Evolutionary conservation across 306 rosid genomes (phyloP).

Genomic region (Cicer chorassanicum): DNA sequence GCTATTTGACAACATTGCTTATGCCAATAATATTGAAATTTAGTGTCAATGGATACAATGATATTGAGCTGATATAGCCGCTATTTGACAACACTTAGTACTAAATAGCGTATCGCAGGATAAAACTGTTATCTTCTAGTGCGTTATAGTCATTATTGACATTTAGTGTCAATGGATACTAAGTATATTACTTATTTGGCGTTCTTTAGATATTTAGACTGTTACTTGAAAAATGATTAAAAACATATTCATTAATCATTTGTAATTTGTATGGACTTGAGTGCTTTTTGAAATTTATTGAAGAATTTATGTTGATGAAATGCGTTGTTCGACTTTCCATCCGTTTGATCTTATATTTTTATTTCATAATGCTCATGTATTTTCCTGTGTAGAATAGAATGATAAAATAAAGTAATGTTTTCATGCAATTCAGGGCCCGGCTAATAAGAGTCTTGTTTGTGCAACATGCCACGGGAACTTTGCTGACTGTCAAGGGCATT

Average conservation of each 20-base stretch:
- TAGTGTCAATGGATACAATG: too few relatives aligned
- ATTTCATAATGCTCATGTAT: slow-evolving; percentile 7
- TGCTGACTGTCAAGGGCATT: slow-evolving; percentile 83
- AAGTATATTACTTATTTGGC: not conserved
- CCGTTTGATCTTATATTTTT: slow-evolving; percentile 18
- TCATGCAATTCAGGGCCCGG: slow-evolving; percentile 69
- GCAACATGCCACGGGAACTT: slow-evolving; percentile 74
- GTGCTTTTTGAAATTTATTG: not conserved
- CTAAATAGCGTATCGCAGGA: too few relatives aligned
- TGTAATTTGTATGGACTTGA: not conserved
- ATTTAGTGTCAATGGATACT: not conserved
- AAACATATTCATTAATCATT: not conserved
- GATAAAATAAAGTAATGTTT: not conserved
- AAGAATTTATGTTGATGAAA: slow-evolving; percentile 3
- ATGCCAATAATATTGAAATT: too few relatives aligned
- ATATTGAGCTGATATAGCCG: too few relatives aligned
- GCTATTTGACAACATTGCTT: too few relatives aligned
- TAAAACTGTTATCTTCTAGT: too few relatives aligned
- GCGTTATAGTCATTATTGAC: not conserved
- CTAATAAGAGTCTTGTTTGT: slow-evolving; percentile 63
- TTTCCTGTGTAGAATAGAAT: slow-evolving; percentile 20
- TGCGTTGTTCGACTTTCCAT: slow-evolving; percentile 9
- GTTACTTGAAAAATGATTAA: not conserved
- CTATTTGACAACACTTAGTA: too few relatives aligned
- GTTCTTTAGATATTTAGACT: not conserved